These are phyloP conservation scores for Globisporangium cylindrosporum DNA, from an alignment of 352 stramenopile species.

Conservation along the genomic window DNA sequence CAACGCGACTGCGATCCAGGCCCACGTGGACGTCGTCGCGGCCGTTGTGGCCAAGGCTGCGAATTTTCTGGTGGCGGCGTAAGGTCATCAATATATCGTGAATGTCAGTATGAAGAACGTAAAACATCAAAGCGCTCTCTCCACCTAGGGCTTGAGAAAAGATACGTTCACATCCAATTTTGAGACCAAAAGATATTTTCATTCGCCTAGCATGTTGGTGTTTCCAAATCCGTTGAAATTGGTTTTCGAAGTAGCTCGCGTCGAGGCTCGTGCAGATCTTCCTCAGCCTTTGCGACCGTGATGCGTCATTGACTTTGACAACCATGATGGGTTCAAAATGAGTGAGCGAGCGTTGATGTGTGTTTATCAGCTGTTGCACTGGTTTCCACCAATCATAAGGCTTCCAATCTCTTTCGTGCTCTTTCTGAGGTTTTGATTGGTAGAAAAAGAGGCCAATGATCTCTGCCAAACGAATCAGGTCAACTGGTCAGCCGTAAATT, in stretches of 20 bases:
- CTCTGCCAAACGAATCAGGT: neutral
- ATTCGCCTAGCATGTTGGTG: neutral
- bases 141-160: neutral
- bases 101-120: neutral
- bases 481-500: neutral
- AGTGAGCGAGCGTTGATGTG: neutral
- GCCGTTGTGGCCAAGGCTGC: constrained; percentile 31
- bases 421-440: neutral
- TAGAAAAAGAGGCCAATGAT: neutral
- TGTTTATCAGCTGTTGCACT: neutral
- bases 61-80: constrained; percentile 10
- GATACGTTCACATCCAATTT: neutral
- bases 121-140: neutral
- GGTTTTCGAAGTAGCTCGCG: neutral
- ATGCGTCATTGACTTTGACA: neutral
- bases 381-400: neutral
- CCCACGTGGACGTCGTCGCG: constrained; percentile 44
- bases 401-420: neutral
- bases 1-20: constrained; percentile 29
- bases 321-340: neutral
- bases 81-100: neutral
- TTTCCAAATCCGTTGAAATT: neutral
- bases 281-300: neutral
- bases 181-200: neutral
- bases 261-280: neutral